A percentile compares a stretch with the other conserved stretches of the same genome.
Conservation (phyloP, 2,329 filamentous ascomycete genomes). For the Aspergillus flavus region DNA sequence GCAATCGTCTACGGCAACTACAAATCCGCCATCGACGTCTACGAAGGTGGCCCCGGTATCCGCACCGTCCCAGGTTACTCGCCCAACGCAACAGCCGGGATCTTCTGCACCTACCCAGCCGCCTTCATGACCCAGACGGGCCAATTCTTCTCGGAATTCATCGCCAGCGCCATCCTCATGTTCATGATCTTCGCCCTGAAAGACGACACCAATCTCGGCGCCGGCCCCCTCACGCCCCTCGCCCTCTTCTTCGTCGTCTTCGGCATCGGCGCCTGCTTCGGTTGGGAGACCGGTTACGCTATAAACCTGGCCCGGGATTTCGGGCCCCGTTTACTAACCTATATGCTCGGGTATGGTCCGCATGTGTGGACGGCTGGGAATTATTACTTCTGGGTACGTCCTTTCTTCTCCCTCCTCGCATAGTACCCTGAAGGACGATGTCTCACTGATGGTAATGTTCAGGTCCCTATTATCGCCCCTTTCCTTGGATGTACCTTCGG, state of each 20-base stretch:
- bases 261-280: constrained; percentile 72
- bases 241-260: constrained; percentile 73
- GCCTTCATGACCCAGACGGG: constrained; percentile 64
- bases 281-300: constrained; percentile 76
- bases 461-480: constrained; percentile 73
- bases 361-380: constrained; percentile 68
- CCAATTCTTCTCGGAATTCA: constrained; percentile 73
- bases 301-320: constrained; percentile 76
- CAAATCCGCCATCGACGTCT: constrained; percentile 64
- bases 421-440: neutral
- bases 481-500: constrained; percentile 67
- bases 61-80: constrained; percentile 63
- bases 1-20: constrained; percentile 66
- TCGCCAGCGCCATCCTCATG: constrained; percentile 68
- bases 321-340: constrained; percentile 67
- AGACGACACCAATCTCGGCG: constrained; percentile 50
- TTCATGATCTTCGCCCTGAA: constrained; percentile 72
- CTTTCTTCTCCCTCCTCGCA: neutral
- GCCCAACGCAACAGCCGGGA: constrained; percentile 64
- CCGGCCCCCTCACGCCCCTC: constrained; percentile 61
- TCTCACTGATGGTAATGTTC: neutral
- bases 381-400: constrained; percentile 71
- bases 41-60: constrained; percentile 60
- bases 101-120: constrained; percentile 73
- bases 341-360: constrained; percentile 67